A percentile compares a stretch with the other conserved stretches of the same genome.
These are phyloP conservation scores for Backusella tarrabulga DNA, from an alignment of 192 early-diverging fungal species.

Conservation along the genomic window DNA sequence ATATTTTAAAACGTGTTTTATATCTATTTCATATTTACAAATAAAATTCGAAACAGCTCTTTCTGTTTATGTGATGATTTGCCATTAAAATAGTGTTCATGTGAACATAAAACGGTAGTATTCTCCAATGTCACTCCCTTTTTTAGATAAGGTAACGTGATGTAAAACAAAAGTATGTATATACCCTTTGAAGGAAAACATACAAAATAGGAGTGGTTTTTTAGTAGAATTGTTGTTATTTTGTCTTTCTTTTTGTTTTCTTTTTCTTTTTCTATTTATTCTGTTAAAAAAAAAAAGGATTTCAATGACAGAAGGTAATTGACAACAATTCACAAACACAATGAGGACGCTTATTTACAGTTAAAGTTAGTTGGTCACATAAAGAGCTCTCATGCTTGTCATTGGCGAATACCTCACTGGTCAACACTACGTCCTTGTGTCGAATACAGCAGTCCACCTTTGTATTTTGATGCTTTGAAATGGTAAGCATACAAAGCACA, in stretches of 20 bases:
- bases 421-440: slow-evolving; percentile 1
- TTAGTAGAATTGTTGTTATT: neutral
- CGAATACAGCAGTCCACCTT: slow-evolving; percentile 8
- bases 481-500: neutral
- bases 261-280: neutral
- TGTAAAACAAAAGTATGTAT: neutral
- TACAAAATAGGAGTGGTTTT: neutral
- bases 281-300: neutral
- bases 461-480: slow-evolving; percentile 7
- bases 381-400: slow-evolving; percentile 12
- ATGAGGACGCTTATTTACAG: neutral
- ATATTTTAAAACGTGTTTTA: neutral
- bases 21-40: neutral
- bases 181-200: neutral
- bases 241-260: neutral
- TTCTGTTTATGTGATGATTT: neutral
- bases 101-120: neutral
- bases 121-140: neutral
- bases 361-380: slow-evolving; percentile 7
- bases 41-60: neutral
- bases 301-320: slow-evolving; percentile 1
- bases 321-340: neutral
- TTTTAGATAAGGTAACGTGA: neutral
- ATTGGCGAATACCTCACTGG: slow-evolving; percentile 15
- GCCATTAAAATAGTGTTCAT: neutral